Base-by-base conservation (phyloP, 2,329 filamentous ascomycete genomes). In the Lecanicillium sp. region DNA sequence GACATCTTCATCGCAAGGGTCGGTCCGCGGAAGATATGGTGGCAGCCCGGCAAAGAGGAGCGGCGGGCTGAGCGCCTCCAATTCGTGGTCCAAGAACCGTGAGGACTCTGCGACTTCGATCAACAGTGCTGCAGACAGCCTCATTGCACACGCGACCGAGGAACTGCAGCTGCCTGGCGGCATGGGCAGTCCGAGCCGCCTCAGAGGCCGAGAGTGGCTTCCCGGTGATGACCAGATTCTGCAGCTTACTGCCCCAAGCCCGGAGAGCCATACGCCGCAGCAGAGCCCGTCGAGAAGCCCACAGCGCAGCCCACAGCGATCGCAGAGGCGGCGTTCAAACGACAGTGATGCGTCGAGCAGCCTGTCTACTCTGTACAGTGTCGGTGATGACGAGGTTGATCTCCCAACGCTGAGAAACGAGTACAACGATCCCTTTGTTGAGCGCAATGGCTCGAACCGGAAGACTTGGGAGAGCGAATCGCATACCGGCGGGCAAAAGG, bases 291-390 rank as follows among this genome's bases (percentile, higher is more conserved):
- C 32, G 34, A 49, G 13, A 17, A 44, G 35, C 28, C 43, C 32
- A 15, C 40, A 45, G 27, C 28, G 36, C 6, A 46, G 35, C 22
- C 40, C 34, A 2, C 38, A 37, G 17, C 32, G 28, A 3, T 27
- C 29, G 6, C 22, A 37, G 20, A 44, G 53, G 40, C 53, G 51
- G n/a, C 41, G 37, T 4, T 69, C 66, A 0, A 41, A 52, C 4
- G 58, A 62, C 4, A 74, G 68, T 44, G 61, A 69, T 8, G 56
- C 62, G 12, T 75, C 71, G 0, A 76, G 71, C 29, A 67, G 71
- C 3, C 57, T 78, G 5, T 78, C 74, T 4, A 78, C 74, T 0
- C 52, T 78, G 5, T 75, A 76, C 45, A 77, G 72, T 42, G 71
- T 74, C 38, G 57, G 60, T 1, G 62, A 68, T 8, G 62, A 66